A percentile compares a stretch with the other conserved stretches of the same genome.
Conservation (phyloP, 2,329 filamentous ascomycete genomes). For the Aspergillus sp. region DNA sequence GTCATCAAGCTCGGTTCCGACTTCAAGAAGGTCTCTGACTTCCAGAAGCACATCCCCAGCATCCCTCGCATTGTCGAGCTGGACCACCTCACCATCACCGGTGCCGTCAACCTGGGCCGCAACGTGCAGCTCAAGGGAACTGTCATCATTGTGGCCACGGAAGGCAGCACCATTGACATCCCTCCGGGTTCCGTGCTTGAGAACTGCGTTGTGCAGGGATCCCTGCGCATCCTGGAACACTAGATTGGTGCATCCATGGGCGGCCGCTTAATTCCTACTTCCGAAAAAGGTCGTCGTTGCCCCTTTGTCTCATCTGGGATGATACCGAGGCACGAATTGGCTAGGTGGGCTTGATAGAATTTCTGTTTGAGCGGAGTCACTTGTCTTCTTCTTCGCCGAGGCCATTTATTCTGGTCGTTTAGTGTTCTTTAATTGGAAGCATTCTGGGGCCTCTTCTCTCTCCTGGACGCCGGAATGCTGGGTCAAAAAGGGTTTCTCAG, state of each 20-base stretch:
- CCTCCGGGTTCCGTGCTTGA: constrained; percentile 95
- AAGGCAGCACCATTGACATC: constrained; percentile 96
- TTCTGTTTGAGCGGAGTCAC: constrained; percentile 15
- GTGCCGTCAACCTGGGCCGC: constrained; percentile 92
- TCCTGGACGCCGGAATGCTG: constrained; percentile 6
- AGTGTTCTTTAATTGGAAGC: constrained; percentile 13
- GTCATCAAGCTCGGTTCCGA: constrained; percentile 98
- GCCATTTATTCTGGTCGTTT: not conserved
- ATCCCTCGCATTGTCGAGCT: constrained; percentile 55
- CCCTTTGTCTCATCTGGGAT: constrained; percentile 11
- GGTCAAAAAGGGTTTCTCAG: constrained; percentile 6
- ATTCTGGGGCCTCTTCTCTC: not conserved
- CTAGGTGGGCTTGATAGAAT: constrained; percentile 18
- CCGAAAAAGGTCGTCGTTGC: not conserved
- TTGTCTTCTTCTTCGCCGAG: constrained; percentile 4
- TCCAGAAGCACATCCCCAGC: constrained; percentile 55
- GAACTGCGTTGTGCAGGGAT: constrained; percentile 98
- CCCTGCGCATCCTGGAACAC: constrained; percentile 73
- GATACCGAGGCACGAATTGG: constrained; percentile 11
- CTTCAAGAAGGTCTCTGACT: constrained; percentile 98
- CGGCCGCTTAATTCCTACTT: not conserved
- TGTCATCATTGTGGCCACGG: constrained; percentile 97
- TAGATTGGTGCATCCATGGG: constrained; percentile 40
- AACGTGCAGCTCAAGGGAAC: constrained; percentile 95
- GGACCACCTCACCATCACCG: constrained; percentile 90